Evolutionary conservation across 2,329 filamentous ascomycete genomes (phyloP), one percentile per base, ranked within the genome.

Genomic region (Trichoderma harzianum): DNA sequence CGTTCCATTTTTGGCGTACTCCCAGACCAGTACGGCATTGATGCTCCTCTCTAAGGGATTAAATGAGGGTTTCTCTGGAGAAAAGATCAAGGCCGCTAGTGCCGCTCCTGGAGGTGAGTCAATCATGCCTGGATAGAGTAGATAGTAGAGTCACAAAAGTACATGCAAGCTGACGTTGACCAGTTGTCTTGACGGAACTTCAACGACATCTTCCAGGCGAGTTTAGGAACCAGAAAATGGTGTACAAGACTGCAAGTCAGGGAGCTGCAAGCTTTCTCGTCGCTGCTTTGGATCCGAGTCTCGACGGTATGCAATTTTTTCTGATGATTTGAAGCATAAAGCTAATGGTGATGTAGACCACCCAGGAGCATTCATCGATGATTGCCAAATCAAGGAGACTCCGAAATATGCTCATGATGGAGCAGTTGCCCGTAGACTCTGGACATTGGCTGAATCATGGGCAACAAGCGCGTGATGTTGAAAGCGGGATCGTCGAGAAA

Each of bases 231-330:
- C 69, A 51, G n/a, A 71, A 60, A 11, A 66, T 65, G 51, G 28
- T 47, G 2, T 71, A 71, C 16, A 71, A 71, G 34, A 53, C 69
- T 8, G 53, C 69, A 16, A 66, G 61, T 18, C 69, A 66, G n/a
- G 69, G 69, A 24, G 69, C 36, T 14, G 69, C 69, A n/a, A 71
- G 69, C 53, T 71, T 71, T 39, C 62, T 71, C 7, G 62, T 71
- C 10, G 69, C 69, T 26, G 69, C 69, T 21, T 24, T 71, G 16
- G 69, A 71, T 18, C 69, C 69, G 18, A 66, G 24, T 12, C 62
- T 71, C 16, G 7, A 66, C 10, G 39, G 69, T 66, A 61, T 34
- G 69, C 36, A 8, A 24, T 1, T 2, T 8, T 28, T 30, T 2
- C 7, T n/a, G n/a, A 0, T 5, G 21, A 3, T 11, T n/a, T 5